Base-by-base conservation (phyloP, 306 rosid species). In the Ziziphus jujuba region DNA sequence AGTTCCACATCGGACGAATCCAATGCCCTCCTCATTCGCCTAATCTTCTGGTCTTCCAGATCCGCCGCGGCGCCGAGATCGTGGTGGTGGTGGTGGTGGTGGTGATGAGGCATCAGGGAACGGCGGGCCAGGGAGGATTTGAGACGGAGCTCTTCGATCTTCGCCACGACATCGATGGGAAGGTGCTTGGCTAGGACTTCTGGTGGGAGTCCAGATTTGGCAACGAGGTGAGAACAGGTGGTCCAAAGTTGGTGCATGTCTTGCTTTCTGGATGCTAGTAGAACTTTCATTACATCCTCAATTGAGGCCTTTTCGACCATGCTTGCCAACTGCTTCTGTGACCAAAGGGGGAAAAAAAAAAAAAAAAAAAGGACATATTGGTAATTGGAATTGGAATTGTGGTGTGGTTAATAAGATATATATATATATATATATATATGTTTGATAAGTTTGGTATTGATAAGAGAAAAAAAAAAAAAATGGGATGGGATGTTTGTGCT, bases 241-340 rank as follows among this genome's bases (percentile, higher is more conserved):
- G 87, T 80, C 99, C 99, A 95, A 1, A 95, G 92, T 20, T 90
- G 97, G 12, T 95, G 97, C 97, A 95, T 90, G 87, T 95, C 97
- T 85, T 90, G 97, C 76, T 90, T 90, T 70, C 95, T 87, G 11
- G 99, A 95, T 9, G 97, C 99, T 25, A 90, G 19, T 0, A 95
- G 78, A 11, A 95, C 99, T 70, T 90, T 95, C 99, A 95, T 95
- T 23, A 95, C 99, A 77, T 95, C 99, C 65, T 95, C 99, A 45
- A 95, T 87, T 0, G 99, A 95, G 38, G 96, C 91, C 71, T 95
- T 90, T 82, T 95, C 97, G 34, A 95, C 99, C 96, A 95, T 95
- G 89, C 89, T 90, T 2, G 96, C 89, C 56, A 95, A 75, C 91
- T 95, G 99, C 78, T 95, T 95, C 99, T 95, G 85, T 54, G 7